phyloP scores from a whole-genome alignment of 805 yeast genomes.

The Wickerhamomyces tratensis region DNA sequence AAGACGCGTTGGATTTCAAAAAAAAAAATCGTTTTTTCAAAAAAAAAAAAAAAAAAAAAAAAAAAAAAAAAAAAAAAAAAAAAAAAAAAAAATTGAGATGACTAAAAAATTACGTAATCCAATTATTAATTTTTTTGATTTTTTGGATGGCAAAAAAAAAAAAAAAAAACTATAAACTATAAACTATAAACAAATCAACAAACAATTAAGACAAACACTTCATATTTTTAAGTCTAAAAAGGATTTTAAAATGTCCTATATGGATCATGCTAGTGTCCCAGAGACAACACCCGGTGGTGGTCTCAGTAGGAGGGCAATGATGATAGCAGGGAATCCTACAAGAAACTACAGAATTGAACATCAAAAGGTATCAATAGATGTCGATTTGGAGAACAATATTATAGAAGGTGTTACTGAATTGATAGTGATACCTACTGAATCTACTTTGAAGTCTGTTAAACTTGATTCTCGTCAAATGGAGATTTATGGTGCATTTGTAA shows the following conservation, averaged over 20 bases:
- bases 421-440: slow-evolving; percentile 63
- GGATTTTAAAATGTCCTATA: neutral
- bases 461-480: slow-evolving; percentile 76
- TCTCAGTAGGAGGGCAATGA: neutral
- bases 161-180: no score
- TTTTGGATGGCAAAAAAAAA: no score
- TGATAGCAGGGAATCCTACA: neutral
- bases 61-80: no score
- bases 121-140: no score
- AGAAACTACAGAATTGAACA: slow-evolving; percentile 63
- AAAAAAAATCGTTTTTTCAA: no score
- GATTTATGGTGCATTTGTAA: slow-evolving; percentile 56
- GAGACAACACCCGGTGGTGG: neutral
- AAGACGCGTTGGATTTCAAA: no score
- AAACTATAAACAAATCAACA: no score
- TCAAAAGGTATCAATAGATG: slow-evolving; percentile 72
- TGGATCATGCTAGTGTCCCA: neutral
- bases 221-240: no score
- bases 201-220: no score
- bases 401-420: slow-evolving; percentile 75
- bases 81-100: no score
- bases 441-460: slow-evolving; percentile 45
- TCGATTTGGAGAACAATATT: slow-evolving; percentile 54
- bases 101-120: no score
- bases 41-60: no score